Conservation (phyloP, 2,329 filamentous ascomycete species). For the Xylaria multiplex region DNA sequence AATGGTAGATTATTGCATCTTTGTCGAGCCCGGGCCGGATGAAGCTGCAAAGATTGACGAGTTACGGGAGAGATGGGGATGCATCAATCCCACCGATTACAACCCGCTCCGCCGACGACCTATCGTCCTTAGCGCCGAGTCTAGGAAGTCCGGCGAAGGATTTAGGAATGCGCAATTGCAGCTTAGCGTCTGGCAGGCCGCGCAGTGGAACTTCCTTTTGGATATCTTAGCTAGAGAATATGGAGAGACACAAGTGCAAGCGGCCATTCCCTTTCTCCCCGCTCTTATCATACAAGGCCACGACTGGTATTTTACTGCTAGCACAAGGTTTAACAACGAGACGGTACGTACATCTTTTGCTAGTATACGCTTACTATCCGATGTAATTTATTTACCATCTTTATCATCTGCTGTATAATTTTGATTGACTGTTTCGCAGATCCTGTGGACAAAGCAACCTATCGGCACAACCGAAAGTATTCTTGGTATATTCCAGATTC, state of each 20-base stretch:
- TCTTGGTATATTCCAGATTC: constrained; percentile 29
- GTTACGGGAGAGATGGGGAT: constrained; percentile 4
- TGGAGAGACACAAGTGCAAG: constrained; percentile 4
- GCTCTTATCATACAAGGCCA: constrained; percentile 33
- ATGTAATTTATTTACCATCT: neutral
- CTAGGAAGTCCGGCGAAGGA: constrained; percentile 36
- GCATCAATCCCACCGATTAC: constrained; percentile 40
- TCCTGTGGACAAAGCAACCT: constrained; percentile 27
- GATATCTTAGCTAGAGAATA: constrained; percentile 1
- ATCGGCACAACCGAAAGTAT: constrained; percentile 25
- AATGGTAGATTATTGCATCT: constrained; percentile 34
- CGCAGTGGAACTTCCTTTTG: constrained; percentile 32
- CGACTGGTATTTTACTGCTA: constrained; percentile 32
- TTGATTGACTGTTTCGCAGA: constrained; percentile 6
- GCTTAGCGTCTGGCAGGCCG: constrained; percentile 40
- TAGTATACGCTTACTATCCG: constrained; percentile 3
- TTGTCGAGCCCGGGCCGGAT: constrained; percentile 19
- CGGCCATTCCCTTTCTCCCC: constrained; percentile 29
- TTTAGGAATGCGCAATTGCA: constrained; percentile 34
- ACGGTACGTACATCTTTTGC: constrained; percentile 25
- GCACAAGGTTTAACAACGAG: constrained; percentile 16
- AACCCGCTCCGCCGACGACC: constrained; percentile 30
- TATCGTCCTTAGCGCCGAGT: constrained; percentile 38
- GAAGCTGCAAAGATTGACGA: constrained; percentile 18
- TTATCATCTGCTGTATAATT: no score